Percentiles rank a stretch among this genome's conserved stretches.
phyloP scores from a whole-genome alignment of 495 filamentous ascomycete species.

The Opeltia flavorubescens region DNA sequence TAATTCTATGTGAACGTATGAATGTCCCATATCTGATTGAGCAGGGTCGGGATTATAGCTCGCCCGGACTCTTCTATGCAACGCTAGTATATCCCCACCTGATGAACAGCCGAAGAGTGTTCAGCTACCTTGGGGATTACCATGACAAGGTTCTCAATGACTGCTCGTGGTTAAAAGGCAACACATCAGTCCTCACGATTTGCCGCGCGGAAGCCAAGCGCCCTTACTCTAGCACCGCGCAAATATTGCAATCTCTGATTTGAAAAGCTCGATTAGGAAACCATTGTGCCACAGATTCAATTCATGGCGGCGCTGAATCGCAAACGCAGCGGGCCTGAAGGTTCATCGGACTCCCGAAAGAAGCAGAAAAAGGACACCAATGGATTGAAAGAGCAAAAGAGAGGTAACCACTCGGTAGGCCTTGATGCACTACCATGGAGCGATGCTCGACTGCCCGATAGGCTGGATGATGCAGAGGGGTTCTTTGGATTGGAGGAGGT shows the following conservation, averaged over 20 bases:
- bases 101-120: too few species aligned
- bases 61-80: too few species aligned
- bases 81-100: too few species aligned
- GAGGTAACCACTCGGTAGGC: slow-evolving; percentile 16
- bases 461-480: slow-evolving; percentile 81
- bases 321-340: too few species aligned
- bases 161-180: not conserved
- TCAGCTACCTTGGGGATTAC: too few species aligned
- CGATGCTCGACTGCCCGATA: slow-evolving; percentile 68
- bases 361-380: not conserved
- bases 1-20: too few species aligned
- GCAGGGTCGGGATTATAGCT: too few species aligned
- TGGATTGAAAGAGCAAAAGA: slow-evolving; percentile 16
- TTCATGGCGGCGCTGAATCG: too few species aligned
- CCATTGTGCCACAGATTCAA: too few species aligned
- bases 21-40: too few species aligned
- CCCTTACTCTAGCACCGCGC: not conserved
- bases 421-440: slow-evolving; percentile 51
- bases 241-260: not conserved
- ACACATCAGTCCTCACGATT: not conserved
- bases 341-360: not conserved
- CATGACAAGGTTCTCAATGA: not conserved
- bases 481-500: slow-evolving; percentile 92
- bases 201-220: not conserved
- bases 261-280: too few species aligned